Percentiles rank a stretch among this genome's conserved stretches.
Conservation (phyloP, 306 rosid genomes). For the Vigna angularis region DNA sequence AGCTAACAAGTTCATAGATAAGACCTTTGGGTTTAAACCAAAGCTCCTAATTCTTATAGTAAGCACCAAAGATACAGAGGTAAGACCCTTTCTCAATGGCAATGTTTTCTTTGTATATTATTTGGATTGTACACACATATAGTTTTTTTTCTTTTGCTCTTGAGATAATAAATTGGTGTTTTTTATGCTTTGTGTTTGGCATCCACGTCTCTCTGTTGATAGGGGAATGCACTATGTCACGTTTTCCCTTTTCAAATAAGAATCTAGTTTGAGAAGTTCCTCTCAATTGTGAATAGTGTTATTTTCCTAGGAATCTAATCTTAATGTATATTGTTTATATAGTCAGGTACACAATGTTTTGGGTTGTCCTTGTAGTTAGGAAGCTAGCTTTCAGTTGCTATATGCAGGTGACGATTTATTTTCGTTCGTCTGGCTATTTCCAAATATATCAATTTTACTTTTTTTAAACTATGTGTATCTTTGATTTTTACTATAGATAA, state of each 20-base stretch:
- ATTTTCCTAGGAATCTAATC: constrained; percentile 37
- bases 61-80: constrained; percentile 23
- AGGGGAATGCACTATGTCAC: constrained; percentile 99
- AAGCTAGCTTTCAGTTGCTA: constrained; percentile 96
- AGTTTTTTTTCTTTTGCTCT: constrained; percentile 22
- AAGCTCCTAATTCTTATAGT: constrained; percentile 65
- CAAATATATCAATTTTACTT: constrained; percentile 16
- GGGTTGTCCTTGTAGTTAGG: constrained; percentile 83
- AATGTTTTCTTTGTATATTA: background rate
- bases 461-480: constrained; percentile 13
- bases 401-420: constrained; percentile 69
- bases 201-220: constrained; percentile 97
- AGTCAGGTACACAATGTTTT: constrained; percentile 91
- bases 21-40: constrained; percentile 76
- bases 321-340: constrained; percentile 26
- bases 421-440: constrained; percentile 15
- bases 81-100: constrained; percentile 11
- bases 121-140: constrained; percentile 10
- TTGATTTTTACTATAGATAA: constrained; percentile 64
- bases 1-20: constrained; percentile 65
- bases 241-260: constrained; percentile 91
- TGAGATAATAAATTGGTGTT: constrained; percentile 34
- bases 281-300: constrained; percentile 17
- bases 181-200: constrained; percentile 46
- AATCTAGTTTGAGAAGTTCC: constrained; percentile 35